Conservation (phyloP, 371 early-diverging fungal genomes). For the Mucor indicus region DNA sequence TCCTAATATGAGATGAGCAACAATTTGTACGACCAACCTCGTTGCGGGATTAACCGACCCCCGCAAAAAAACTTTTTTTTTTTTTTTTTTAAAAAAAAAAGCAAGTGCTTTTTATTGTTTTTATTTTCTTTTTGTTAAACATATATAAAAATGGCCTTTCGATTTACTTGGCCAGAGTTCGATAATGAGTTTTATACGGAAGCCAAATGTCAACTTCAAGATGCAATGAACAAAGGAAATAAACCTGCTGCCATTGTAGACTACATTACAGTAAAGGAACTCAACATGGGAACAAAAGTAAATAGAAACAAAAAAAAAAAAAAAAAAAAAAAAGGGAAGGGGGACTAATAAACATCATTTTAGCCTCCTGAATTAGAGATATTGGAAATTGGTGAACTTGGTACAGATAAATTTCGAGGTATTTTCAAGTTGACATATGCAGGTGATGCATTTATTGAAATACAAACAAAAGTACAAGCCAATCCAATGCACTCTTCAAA, state of each 20-base stretch:
- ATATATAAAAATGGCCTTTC: conserved; percentile 93
- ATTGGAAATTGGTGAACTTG: conserved; percentile 95
- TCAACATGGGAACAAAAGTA: conserved; percentile 93
- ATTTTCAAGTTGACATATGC: conserved; percentile 92
- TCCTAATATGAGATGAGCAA: too few species aligned
- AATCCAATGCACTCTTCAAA: conserved; percentile 69
- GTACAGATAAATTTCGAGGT: conserved; percentile 89
- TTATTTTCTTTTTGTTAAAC: too few species aligned
- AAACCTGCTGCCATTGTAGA: conserved; percentile 91
- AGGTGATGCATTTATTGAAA: conserved; percentile 91
- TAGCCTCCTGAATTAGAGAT: conserved; percentile 96
- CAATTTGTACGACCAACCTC: too few species aligned
- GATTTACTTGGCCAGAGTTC: conserved; percentile 94
- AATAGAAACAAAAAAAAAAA: background rate
- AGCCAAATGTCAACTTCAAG: conserved; percentile 80
- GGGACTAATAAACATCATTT: too few species aligned
- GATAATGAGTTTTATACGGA: conserved; percentile 79
- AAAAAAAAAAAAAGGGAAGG: too few species aligned
- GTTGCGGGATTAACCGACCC: too few species aligned
- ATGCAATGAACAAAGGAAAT: conserved; percentile 88
- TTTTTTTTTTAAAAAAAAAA: too few species aligned
- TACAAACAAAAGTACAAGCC: conserved; percentile 94
- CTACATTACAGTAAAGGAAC: conserved; percentile 84
- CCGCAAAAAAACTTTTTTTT: too few species aligned
- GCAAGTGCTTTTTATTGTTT: too few species aligned